Base-by-base conservation (phyloP, 1,284 basidiomycete genomes). In the Cutaneotrichosporon dermatis region DNA sequence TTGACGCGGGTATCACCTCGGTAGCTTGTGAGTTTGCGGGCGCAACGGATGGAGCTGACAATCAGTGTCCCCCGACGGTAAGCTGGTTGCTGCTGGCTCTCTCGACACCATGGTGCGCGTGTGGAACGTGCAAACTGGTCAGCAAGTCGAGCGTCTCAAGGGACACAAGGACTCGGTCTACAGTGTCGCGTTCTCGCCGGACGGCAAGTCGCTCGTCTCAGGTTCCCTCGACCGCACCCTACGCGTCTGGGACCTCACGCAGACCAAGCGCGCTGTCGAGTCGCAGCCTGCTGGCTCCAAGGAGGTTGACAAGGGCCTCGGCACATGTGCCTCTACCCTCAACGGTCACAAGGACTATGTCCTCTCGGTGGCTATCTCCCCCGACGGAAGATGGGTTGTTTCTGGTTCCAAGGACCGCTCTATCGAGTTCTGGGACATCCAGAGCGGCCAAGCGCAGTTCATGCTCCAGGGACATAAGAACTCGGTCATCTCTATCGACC, bases 401-500 rank as follows among this genome's bases (percentile, higher is more conserved):
- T 91, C 89, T 16, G 90, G 91, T 33, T 92, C 89, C 16, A 94
- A 94, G 75, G 92, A 96, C 76, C 85, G 91, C 33, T 86, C 87
- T 1, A 89, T 95, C 41, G 87, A 90, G 74, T 89, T 92, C 73
- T 95, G 91, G 90, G 89, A 94, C 71, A 84, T 88, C 13, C 81
- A 82, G 61, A 85, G 83, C 6, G 88, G 85, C 1, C 83, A 86
- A 64, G 84, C 88, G 45, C 90, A 92, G 71, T 86, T 90, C 66
- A 87, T 91, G 81, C 79, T 95, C 6, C 89, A 92, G 75, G 91
- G 90, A 2, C 91, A 94, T 78, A 92, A 91, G 78, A 93, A 93
- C 74, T 88, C 88, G 43, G 90, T 93, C 61, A 92, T 92, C 66
- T 89, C 88, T 25, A 88, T 93, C 70, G 88, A 90, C 70, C 79